Percentiles rank a stretch among this genome's conserved stretches.
phyloP scores from a whole-genome alignment of 768 basidiomycete species.

The Cantharellus anzutake region DNA sequence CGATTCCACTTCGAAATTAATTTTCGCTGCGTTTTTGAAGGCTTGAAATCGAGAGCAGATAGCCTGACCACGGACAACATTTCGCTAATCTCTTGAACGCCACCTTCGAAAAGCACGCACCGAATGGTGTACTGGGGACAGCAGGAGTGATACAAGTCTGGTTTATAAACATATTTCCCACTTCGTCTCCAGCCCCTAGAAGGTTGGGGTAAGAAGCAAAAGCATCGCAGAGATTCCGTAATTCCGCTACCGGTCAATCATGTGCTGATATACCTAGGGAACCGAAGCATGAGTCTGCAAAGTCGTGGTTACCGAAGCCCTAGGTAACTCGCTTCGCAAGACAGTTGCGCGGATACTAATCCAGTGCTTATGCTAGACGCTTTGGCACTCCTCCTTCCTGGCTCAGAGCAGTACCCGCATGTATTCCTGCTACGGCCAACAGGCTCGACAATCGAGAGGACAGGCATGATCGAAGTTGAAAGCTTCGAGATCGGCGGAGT shows the following conservation, averaged over 20 bases:
- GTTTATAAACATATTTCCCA: conserved; percentile 74
- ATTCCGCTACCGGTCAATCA: conserved; percentile 39
- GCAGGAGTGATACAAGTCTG: conserved; percentile 61
- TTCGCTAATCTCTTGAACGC: conserved; percentile 13
- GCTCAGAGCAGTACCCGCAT: conserved; percentile 8
- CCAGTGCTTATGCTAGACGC: conserved; percentile 3
- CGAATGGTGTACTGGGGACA: conserved; percentile 93
- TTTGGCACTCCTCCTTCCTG: background rate
- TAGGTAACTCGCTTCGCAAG: conserved; percentile 1
- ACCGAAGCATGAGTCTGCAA: background rate
- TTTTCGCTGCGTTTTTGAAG: conserved; percentile 58
- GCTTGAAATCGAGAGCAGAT: conserved; percentile 43
- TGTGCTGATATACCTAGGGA: conserved; percentile 49
- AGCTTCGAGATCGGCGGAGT: too few species aligned
- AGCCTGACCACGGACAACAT: conserved; percentile 25
- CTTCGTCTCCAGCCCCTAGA: conserved; percentile 56
- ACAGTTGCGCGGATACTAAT: conserved; percentile 1
- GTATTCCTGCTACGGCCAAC: conserved; percentile 2
- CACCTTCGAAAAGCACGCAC: conserved; percentile 24
- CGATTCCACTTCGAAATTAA: conserved; percentile 62
- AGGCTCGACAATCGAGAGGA: background rate
- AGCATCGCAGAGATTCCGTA: background rate
- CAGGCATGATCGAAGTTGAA: background rate
- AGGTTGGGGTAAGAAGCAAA: background rate
- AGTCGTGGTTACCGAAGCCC: background rate